Conservation (phyloP, 495 filamentous ascomycete genomes). For the Xylaria intraflava region DNA sequence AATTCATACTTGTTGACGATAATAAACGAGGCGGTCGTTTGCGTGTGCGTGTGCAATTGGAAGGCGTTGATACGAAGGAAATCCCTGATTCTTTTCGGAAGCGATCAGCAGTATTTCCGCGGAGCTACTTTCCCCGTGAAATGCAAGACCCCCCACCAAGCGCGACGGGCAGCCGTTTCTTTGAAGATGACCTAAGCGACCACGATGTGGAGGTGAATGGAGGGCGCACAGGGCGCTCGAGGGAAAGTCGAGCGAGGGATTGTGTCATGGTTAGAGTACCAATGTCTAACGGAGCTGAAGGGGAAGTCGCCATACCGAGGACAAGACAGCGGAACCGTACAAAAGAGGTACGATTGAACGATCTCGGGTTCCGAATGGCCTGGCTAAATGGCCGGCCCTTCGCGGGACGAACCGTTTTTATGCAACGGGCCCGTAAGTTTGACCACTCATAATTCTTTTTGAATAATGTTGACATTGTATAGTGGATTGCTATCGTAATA, state of each 20-base stretch:
- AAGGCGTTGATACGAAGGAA: conserved; percentile 83
- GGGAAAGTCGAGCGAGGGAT: conserved; percentile 30
- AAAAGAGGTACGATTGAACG: conserved; percentile 82
- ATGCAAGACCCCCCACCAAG: conserved; percentile 73
- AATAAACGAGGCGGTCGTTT: conserved; percentile 67
- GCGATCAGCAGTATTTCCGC: conserved; percentile 79
- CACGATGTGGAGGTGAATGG: conserved; percentile 45
- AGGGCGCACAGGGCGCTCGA: conserved; percentile 29
- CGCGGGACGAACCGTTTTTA: conserved; percentile 72
- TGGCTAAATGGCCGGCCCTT: conserved; percentile 92
- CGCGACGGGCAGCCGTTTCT: conserved; percentile 58
- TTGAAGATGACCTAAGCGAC: conserved; percentile 50
- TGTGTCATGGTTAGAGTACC: conserved; percentile 60
- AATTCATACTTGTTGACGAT: conserved; percentile 95
- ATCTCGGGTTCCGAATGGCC: conserved; percentile 88
- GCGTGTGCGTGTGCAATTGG: conserved; percentile 80
- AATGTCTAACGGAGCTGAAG: conserved; percentile 56
- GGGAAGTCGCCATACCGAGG: conserved; percentile 61
- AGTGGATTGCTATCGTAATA: conserved; percentile 95
- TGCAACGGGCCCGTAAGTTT: conserved; percentile 85
- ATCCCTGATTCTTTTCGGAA: conserved; percentile 91
- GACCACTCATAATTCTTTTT: neutral
- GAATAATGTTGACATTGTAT: conserved; percentile 17
- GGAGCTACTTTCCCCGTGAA: conserved; percentile 80
- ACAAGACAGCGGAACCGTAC: conserved; percentile 57